Evolutionary conservation across 2,329 filamentous ascomycete genomes (phyloP), one percentile per base, ranked within the genome.

Genomic region (Apiospora rasikravindrae): DNA sequence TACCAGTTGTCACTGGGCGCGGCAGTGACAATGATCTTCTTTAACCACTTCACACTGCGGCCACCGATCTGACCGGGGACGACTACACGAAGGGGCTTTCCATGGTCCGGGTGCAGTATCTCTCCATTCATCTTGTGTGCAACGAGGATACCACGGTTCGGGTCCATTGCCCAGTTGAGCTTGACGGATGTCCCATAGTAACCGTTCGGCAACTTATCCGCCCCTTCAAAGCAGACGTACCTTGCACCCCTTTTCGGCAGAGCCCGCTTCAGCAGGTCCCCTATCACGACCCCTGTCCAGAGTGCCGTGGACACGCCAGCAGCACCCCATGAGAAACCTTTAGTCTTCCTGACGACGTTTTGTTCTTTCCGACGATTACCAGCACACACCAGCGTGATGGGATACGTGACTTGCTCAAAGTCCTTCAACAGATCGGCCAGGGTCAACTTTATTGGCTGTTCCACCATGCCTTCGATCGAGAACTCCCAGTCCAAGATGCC

Each of bases 361-460:
- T 98, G 95, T 82, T 98, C 95, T 83, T 98, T 98, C 44, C 95
- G 89, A 73, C 95, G 88, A 81, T 98, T 98, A 1, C 95, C 95
- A 4, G 95, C 95, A 81, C 95, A 98, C 29, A 98, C 95, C 1
- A 98, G 88, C 0, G 95, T 98, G 73, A 98, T 88, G 0, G 95
- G 95, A 72, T 93, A 93, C 2, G 95, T 98, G 37, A 94, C 88
- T 79, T 97, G 94, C 71, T 95, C 91, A 77, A 93, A 97, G 11
- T 93, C 88, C 47, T 87, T 84, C 44, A 97, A 84, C 0, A 98
- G 87, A 70, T 96, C 90, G 49, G 88, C 87, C 69, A 98, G 84
- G 2, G 87, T 93, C 76, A 97, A 85, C 19, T 84, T 91, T 45
- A 97, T 83, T 0, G 95, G 94, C 2, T 91, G 90, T 72, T 94